Base-by-base conservation (phyloP, 2,329 filamentous ascomycete genomes). In the Exophiala phaeomuriformis region DNA sequence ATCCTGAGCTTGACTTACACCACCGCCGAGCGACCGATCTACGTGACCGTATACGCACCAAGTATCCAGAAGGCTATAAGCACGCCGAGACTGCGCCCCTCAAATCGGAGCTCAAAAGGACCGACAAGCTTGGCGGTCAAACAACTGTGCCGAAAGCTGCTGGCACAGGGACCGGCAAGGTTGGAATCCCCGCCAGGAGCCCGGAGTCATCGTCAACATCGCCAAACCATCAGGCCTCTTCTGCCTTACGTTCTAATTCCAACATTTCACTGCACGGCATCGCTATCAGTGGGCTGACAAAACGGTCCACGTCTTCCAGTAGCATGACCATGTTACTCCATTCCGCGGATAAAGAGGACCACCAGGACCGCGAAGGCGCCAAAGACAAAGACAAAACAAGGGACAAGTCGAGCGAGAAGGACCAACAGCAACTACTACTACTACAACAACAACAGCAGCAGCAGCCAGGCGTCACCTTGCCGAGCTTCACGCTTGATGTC, bases 21-120 rank as follows among this genome's bases (percentile, higher is more conserved):
- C 70, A 75, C 58, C 73, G 81, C 40, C 75, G 75, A 42, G 71
- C 78, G 10, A 82, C 79, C 1, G 81, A 84, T 61, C 64, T 85
- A 9, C 73, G 82, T 32, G 82, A 84, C 64, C 76, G 81, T 3
- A 81, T 84, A 58, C 73, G 81, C 10, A 81, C 78, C 5, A 74
- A 75, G 32, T 84, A 77, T 59, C 79, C 81, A 0, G 73, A 81
- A 31, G 71, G 75, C 12, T 84, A 82, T 62, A 72, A 72, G 8
- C 68, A 71, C 49, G 71, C 72, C n/a, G 75, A 75, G 4, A 69
- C 71, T 45, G 58, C 57, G 27, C 62, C 62, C 27, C 47, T 60
- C 28, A 61, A 56, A 29, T 53, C 53, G 2, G 61, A 61, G 41
- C 47, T 60, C n/a, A 60, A 55, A 46, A 60, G 53, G 44, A 47